phyloP scores from a whole-genome alignment of 2,329 filamentous ascomycete genomes.

The Trichoderma hamatum region DNA sequence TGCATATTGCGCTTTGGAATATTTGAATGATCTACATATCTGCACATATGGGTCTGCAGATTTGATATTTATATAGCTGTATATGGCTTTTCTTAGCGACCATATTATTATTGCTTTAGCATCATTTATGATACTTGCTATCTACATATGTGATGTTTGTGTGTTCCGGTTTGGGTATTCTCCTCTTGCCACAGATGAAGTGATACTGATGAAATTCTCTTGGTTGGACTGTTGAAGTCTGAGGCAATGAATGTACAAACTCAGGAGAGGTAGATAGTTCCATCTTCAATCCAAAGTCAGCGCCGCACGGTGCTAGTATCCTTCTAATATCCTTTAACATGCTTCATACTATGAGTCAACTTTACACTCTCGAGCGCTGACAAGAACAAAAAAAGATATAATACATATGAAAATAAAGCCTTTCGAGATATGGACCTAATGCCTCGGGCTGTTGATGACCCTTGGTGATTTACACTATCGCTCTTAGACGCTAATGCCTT shows the following conservation, averaged over 20 bases:
- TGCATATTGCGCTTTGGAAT: neutral
- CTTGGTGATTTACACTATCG: slow-evolving; percentile 86
- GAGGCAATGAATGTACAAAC: slow-evolving; percentile 29
- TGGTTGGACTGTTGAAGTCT: neutral
- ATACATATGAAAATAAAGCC: slow-evolving; percentile 35
- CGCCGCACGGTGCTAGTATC: neutral
- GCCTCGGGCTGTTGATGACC: slow-evolving; percentile 76
- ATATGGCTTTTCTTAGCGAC: neutral
- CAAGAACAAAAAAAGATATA: slow-evolving; percentile 25
- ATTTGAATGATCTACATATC: neutral
- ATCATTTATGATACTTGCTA: neutral
- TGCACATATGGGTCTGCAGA: slow-evolving; percentile 12
- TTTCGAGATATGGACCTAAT: slow-evolving; percentile 78
- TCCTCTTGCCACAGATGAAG: neutral
- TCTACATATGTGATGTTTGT: neutral
- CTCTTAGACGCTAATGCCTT: slow-evolving; percentile 84
- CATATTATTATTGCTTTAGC: neutral
- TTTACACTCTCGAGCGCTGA: neutral
- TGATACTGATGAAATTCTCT: neutral
- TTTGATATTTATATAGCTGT: neutral
- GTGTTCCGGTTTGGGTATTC: neutral
- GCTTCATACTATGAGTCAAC: neutral
- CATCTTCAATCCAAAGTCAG: neutral
- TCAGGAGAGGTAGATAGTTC: slow-evolving; percentile 35
- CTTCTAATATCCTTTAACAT: neutral